A percentile compares a stretch with the other conserved stretches of the same genome.
These are phyloP conservation scores for Euphorbia schlechtendalii DNA, from an alignment of 441 rosid genomes.

Conservation along the genomic window DNA sequence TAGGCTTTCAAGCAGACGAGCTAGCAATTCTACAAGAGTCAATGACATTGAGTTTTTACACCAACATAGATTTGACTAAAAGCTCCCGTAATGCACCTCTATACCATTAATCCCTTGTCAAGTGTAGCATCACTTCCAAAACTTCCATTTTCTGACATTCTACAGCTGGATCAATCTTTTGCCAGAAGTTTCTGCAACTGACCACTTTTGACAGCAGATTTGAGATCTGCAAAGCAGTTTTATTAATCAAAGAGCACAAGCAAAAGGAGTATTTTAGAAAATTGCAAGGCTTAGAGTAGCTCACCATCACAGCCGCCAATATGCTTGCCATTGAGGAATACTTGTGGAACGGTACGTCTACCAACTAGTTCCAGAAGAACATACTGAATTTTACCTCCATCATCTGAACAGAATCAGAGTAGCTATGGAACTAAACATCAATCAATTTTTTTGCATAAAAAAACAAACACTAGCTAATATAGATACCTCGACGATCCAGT, in stretches of 20 bases:
- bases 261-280: neutral
- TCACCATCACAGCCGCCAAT: conserved; percentile 85
- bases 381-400: conserved; percentile 62
- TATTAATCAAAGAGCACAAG: conserved; percentile 3
- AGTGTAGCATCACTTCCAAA: neutral
- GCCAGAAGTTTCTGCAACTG: conserved; percentile 55
- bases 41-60: neutral
- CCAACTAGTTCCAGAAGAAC: conserved; percentile 77
- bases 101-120: neutral
- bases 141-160: conserved; percentile 9
- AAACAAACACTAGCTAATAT: neutral
- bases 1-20: neutral
- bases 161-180: conserved; percentile 25
- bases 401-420: conserved; percentile 33
- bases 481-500: conserved; percentile 77
- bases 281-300: neutral
- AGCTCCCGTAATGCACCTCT: neutral
- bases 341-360: conserved; percentile 71
- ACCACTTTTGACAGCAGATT: conserved; percentile 40
- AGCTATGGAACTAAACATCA: neutral
- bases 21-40: neutral
- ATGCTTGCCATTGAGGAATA: conserved; percentile 78
- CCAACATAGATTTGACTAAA: neutral
- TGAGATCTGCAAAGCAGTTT: conserved; percentile 46
- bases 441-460: neutral